phyloP scores from a whole-genome alignment of 768 basidiomycete species.

The Aureoboletus auriporus region DNA sequence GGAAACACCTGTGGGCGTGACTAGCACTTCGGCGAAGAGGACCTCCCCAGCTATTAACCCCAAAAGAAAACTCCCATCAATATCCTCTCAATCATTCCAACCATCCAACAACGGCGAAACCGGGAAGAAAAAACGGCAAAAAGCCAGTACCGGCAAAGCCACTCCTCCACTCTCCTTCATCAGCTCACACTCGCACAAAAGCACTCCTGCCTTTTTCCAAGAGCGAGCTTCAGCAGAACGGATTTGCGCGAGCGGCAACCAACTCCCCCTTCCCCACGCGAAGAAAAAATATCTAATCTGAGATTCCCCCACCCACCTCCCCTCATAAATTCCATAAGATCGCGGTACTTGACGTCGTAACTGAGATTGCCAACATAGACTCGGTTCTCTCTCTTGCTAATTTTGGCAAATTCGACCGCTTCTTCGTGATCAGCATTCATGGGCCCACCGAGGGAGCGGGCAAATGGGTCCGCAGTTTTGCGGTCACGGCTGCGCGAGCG shows the following conservation, averaged over 20 bases:
- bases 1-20: conserved; percentile 93
- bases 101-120: conserved; percentile 45
- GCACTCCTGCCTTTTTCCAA: conserved; percentile 30
- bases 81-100: conserved; percentile 71
- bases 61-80: conserved; percentile 92
- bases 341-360: conserved; percentile 98
- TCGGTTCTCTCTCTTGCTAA: conserved; percentile 96
- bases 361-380: conserved; percentile 99
- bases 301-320: conserved; percentile 96
- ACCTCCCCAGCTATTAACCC: conserved; percentile 98
- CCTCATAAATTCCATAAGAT: conserved; percentile 99
- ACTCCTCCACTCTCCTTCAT: conserved; percentile 33
- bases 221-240: conserved; percentile 36
- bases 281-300: conserved; percentile 52
- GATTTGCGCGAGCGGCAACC: conserved; percentile 29
- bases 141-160: conserved; percentile 34
- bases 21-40: conserved; percentile 98
- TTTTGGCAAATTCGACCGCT: conserved; percentile 91
- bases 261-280: conserved; percentile 31
- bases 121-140: conserved; percentile 37
- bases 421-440: conserved; percentile 92
- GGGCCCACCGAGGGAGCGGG: conserved; percentile 80
- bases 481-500: conserved; percentile 56
- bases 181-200: conserved; percentile 33
- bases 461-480: conserved; percentile 59